These are phyloP conservation scores for Didymella segeticola DNA, from an alignment of 2,329 filamentous ascomycete species.

Conservation along the genomic window DNA sequence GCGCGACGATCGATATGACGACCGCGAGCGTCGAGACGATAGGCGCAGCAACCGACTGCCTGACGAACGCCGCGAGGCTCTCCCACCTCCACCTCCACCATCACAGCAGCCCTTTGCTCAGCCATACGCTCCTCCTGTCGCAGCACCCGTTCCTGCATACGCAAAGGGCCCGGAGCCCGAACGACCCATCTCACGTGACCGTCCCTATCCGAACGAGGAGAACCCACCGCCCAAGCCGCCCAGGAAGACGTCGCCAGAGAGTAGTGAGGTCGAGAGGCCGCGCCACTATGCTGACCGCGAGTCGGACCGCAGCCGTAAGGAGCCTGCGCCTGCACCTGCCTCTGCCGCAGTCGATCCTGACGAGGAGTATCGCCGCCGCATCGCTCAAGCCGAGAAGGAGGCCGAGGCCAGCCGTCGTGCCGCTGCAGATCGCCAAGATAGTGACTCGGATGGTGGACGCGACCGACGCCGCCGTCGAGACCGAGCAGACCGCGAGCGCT, in stretches of 20 bases:
- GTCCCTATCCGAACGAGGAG: constrained; percentile 42
- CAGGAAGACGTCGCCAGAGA: constrained; percentile 43
- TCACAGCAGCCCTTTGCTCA: constrained; percentile 17
- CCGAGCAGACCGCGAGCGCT: constrained; percentile 33
- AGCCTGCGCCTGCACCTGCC: constrained; percentile 30
- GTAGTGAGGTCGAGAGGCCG: constrained; percentile 43
- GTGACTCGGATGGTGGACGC: constrained; percentile 44
- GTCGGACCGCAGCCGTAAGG: constrained; percentile 39
- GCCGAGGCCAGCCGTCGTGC: constrained; percentile 47
- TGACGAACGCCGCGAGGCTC: constrained; percentile 29
- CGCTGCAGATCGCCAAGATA: constrained; percentile 34
- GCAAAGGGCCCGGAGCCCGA: constrained; percentile 20
- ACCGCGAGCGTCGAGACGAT: constrained; percentile 35
- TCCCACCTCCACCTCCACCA: constrained; percentile 23
- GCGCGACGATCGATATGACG: constrained; percentile 39
- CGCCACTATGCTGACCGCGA: constrained; percentile 48
- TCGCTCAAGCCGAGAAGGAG: constrained; percentile 56
- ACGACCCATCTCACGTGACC: constrained; percentile 37
- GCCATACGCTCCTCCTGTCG: constrained; percentile 16
- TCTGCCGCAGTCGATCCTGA: constrained; percentile 52
- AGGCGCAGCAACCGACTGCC: constrained; percentile 30
- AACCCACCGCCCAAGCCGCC: constrained; percentile 32
- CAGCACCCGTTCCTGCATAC: constrained; percentile 21
- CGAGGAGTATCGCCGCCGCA: constrained; percentile 58
- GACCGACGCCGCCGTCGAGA: constrained; percentile 46